Percentiles rank a stretch among this genome's conserved stretches.
Conservation (phyloP, 1,284 basidiomycete species). For the Porodaedalea pini region DNA sequence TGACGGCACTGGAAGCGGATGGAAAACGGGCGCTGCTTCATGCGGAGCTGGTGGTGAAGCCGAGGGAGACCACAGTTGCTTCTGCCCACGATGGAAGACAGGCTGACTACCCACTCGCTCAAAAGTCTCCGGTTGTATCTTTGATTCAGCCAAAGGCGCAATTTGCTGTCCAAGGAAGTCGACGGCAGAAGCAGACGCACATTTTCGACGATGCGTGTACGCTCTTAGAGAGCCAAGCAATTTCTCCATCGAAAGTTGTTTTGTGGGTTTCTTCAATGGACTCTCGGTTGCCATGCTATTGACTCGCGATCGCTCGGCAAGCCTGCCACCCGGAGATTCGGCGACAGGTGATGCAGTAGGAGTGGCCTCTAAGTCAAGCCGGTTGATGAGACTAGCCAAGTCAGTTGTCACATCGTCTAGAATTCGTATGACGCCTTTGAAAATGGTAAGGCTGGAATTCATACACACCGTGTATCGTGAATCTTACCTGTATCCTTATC, state of each 20-base stretch:
- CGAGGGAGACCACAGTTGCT: slow-evolving; percentile 51
- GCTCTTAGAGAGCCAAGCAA: slow-evolving; percentile 59
- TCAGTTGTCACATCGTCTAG: slow-evolving; percentile 75
- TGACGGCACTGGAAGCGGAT: slow-evolving; percentile 51
- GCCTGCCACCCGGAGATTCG: slow-evolving; percentile 1
- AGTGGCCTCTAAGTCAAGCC: slow-evolving; percentile 70
- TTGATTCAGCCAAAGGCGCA: slow-evolving; percentile 55
- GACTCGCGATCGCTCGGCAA: slow-evolving; percentile 2
- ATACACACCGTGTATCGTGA: slow-evolving; percentile 1
- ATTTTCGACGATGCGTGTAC: slow-evolving; percentile 47
- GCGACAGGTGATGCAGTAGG: slow-evolving; percentile 39
- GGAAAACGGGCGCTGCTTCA: slow-evolving; percentile 45
- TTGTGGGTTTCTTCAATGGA: slow-evolving; percentile 25
- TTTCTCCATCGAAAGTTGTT: slow-evolving; percentile 37
- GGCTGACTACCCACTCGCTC: not conserved
- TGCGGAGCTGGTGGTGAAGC: slow-evolving; percentile 40
- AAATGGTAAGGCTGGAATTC: not conserved
- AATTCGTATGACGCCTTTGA: slow-evolving; percentile 58
- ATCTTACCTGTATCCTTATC: slow-evolving; percentile 47
- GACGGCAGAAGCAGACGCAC: slow-evolving; percentile 12
- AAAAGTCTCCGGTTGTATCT: slow-evolving; percentile 39
- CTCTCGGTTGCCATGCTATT: slow-evolving; percentile 25
- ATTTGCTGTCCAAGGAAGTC: slow-evolving; percentile 54
- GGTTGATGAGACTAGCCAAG: slow-evolving; percentile 68
- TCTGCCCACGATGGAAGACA: slow-evolving; percentile 40